These are phyloP conservation scores for Thymus quinquecostatus DNA, from an alignment of 257 asterid species.

Conservation along the genomic window DNA sequence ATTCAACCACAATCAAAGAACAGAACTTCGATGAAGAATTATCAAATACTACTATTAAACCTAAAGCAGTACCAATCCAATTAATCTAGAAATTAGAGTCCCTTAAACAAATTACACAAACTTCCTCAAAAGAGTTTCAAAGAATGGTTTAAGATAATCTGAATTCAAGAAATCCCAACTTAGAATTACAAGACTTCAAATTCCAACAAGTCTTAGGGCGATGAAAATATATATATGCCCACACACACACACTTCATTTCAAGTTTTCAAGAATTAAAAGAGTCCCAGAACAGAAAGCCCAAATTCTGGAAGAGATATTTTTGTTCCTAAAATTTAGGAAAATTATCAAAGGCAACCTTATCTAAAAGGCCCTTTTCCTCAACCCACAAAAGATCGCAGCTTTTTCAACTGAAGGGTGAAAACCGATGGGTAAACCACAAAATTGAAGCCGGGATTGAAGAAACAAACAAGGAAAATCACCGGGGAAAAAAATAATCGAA, in stretches of 20 bases:
- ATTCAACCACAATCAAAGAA: conserved; percentile 26
- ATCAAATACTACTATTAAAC: conserved; percentile 3
- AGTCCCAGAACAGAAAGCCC: conserved; percentile 18
- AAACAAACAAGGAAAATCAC: conserved; percentile 27
- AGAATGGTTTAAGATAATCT: conserved; percentile 5
- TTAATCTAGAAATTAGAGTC: not conserved
- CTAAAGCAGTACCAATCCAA: conserved; percentile 27
- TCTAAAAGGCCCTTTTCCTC: conserved; percentile 37
- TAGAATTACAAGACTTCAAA: not conserved
- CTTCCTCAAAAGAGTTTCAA: conserved; percentile 10
- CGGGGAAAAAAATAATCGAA: not conserved
- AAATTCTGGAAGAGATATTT: not conserved
- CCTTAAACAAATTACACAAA: conserved; percentile 23
- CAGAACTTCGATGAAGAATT: not conserved
- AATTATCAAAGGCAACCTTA: conserved; percentile 30
- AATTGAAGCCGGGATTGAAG: conserved; percentile 32
- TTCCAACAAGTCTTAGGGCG: conserved; percentile 8
- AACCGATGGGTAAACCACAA: conserved; percentile 26
- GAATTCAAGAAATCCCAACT: conserved; percentile 20
- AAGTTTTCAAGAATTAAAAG: conserved; percentile 28
- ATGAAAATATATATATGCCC: too few relatives aligned
- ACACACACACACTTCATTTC: conserved; percentile 13
- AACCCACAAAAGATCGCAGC: conserved; percentile 27
- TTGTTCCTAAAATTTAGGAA: conserved; percentile 29
- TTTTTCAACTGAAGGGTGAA: conserved; percentile 21